A percentile compares a stretch with the other conserved stretches of the same genome.
Evolutionary conservation across 129 eudicot species (phyloP).

Genomic region (Ambrosia artemisiifolia): DNA sequence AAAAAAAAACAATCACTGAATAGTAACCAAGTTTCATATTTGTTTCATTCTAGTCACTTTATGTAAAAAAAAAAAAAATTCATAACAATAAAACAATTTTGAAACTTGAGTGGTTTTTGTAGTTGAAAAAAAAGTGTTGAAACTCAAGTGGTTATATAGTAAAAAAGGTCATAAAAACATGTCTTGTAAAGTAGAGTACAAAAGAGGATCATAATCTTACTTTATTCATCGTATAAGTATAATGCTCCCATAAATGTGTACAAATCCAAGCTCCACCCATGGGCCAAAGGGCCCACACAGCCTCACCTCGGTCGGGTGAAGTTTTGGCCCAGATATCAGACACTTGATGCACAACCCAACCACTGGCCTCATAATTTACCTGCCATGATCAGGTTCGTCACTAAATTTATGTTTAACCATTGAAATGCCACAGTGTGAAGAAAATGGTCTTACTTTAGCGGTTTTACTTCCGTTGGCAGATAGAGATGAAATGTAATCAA

Average conservation of each 20-base stretch:
- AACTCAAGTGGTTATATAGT: background rate
- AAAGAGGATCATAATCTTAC: constrained; percentile 33
- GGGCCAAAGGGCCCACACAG: constrained; percentile 92
- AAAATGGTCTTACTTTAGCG: constrained; percentile 56
- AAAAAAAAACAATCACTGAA: too few species aligned
- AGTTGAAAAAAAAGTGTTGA: too few species aligned
- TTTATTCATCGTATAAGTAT: constrained; percentile 73
- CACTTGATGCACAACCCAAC: constrained; percentile 91
- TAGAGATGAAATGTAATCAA: constrained; percentile 67
- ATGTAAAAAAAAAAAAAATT: too few species aligned
- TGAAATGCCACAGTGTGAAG: constrained; percentile 16
- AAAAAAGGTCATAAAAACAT: background rate
- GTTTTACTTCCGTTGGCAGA: constrained; percentile 70
- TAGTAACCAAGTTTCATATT: too few species aligned
- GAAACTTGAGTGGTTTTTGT: background rate
- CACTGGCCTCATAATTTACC: constrained; percentile 81
- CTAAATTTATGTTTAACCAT: background rate
- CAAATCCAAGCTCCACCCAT: constrained; percentile 99
- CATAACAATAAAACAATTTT: too few species aligned
- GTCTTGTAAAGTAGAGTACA: background rate
- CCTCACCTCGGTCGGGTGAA: constrained; percentile 74
- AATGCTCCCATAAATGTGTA: constrained; percentile 98
- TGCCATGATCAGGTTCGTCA: constrained; percentile 16
- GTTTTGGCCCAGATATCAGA: constrained; percentile 97
- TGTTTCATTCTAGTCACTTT: too few species aligned